Conservation (phyloP, 345 rosid genomes). For the Eucalyptus sp. region DNA sequence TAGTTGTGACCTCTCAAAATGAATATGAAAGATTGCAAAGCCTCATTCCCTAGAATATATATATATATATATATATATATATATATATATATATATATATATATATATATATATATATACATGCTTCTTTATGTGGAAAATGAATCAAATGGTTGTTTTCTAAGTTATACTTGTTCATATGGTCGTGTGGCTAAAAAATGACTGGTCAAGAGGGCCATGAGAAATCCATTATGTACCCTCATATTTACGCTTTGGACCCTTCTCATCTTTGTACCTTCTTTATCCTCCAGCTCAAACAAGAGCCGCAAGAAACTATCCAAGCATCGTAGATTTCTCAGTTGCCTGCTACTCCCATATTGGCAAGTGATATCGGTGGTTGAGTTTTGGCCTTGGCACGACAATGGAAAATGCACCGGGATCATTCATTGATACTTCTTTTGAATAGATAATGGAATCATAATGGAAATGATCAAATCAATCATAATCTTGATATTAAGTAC, state of each 20-base stretch:
- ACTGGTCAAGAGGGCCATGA: background rate
- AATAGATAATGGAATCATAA: background rate
- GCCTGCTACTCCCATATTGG: background rate
- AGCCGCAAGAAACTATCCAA: background rate
- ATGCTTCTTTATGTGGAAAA: background rate
- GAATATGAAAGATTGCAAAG: background rate
- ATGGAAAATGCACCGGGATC: background rate
- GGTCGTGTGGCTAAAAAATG: background rate
- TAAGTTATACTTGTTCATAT: background rate
- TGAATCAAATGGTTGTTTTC: background rate
- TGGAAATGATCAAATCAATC: background rate
- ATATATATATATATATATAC: accelerated
- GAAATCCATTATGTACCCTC: background rate
- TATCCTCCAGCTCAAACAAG: background rate
- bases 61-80: accelerated
- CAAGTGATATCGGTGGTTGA: background rate
- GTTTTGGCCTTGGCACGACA: background rate
- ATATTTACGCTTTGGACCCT: background rate
- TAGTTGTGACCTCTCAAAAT: background rate
- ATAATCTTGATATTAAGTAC: accelerated
- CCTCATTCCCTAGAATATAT: background rate
- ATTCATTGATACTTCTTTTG: background rate
- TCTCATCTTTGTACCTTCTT: background rate
- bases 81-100: background rate
- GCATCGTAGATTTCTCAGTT: background rate